Conservation (phyloP, 768 basidiomycete genomes). For the Mrakia blollopis region DNA sequence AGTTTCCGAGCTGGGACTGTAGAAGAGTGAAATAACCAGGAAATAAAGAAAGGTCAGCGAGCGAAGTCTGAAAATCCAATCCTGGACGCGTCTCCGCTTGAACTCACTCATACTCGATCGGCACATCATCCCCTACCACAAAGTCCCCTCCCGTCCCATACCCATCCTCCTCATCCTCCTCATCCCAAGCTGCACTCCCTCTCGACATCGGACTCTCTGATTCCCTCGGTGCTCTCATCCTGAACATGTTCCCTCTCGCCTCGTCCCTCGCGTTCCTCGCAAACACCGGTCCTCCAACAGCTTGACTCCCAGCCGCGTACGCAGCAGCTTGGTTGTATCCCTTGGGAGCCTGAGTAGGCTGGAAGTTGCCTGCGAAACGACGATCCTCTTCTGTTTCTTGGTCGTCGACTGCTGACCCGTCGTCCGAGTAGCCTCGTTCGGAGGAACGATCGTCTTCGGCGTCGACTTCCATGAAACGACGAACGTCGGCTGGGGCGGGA, state of each 20-base stretch:
- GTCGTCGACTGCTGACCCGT: slow-evolving; percentile 17
- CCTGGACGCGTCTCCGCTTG: not conserved
- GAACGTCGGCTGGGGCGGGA: slow-evolving; percentile 19
- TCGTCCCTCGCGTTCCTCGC: slow-evolving; percentile 10
- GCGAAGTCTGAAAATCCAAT: not conserved
- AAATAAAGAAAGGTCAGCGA: not conserved
- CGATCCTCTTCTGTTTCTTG: slow-evolving; percentile 38
- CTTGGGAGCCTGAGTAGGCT: slow-evolving; percentile 44
- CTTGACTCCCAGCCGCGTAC: slow-evolving; percentile 42
- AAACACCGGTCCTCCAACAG: slow-evolving; percentile 37
- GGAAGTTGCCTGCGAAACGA: slow-evolving; percentile 43
- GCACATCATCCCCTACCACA: slow-evolving; percentile 25
- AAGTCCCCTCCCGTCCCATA: slow-evolving; percentile 21
- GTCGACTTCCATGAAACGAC: slow-evolving; percentile 20
- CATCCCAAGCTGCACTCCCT: slow-evolving; percentile 39
- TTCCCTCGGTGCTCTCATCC: slow-evolving; percentile 35
- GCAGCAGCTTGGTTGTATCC: slow-evolving; percentile 44
- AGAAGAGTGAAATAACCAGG: too few species aligned
- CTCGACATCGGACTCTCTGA: slow-evolving; percentile 41
- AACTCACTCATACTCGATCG: slow-evolving; percentile 31
- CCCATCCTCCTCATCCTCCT: slow-evolving; percentile 38
- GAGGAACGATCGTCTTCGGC: slow-evolving; percentile 19
- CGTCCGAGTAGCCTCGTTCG: slow-evolving; percentile 11
- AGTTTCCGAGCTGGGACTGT: not conserved
- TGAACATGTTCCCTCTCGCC: slow-evolving; percentile 24